Percentiles rank a stretch among this genome's conserved stretches.
phyloP scores from a whole-genome alignment of 129 eudicot species.

The Glebionis coronaria region DNA sequence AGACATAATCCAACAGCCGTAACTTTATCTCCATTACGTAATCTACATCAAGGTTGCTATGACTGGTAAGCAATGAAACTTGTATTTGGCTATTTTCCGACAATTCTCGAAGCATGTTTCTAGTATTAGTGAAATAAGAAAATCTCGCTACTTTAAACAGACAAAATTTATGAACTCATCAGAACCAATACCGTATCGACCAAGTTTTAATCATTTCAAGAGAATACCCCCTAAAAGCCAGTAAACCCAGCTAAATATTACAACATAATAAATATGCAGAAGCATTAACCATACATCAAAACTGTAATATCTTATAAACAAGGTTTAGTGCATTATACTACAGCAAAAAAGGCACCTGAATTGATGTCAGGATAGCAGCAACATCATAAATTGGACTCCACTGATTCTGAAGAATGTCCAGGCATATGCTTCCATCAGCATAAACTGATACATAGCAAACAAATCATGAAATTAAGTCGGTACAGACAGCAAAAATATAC shows the following conservation, averaged over 20 bases:
- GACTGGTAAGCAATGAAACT: no score
- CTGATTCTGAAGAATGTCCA: slow-evolving; percentile 89
- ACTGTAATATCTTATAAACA: background rate
- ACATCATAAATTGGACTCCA: slow-evolving; percentile 98
- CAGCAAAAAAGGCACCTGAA: slow-evolving; percentile 51
- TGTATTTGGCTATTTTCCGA: no score
- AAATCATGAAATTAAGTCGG: background rate
- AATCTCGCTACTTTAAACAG: no score
- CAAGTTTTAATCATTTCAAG: slow-evolving; percentile 11
- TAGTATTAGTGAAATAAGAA: no score
- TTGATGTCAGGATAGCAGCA: slow-evolving; percentile 86
- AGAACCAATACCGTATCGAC: background rate
- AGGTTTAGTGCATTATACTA: background rate
- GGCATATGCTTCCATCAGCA: slow-evolving; percentile 86
- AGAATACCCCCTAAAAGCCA: background rate
- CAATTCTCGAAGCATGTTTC: no score
- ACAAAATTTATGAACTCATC: no score
- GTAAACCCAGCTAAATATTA: background rate
- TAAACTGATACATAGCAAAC: slow-evolving; percentile 47
- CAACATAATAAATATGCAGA: background rate
- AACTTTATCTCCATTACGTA: no score
- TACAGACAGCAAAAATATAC: slow-evolving; percentile 8
- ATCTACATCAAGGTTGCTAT: no score
- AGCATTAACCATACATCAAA: background rate
- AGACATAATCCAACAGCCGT: no score